These are phyloP conservation scores for Saccharomyces jurei DNA, from an alignment of 805 yeast species.

Conservation along the genomic window DNA sequence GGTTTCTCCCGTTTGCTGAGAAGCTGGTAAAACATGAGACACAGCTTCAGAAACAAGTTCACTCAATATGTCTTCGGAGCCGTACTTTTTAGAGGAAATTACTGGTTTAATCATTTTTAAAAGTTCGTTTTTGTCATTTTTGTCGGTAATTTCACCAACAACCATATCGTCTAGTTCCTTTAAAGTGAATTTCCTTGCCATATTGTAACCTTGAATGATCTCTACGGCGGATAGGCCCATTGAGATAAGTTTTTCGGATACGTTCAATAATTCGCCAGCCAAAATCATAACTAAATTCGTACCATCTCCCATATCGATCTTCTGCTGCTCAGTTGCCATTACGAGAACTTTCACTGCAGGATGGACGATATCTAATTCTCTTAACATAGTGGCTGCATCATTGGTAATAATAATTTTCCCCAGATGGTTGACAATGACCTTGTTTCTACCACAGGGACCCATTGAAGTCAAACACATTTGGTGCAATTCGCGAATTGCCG, in stretches of 20 bases:
- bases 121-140: slow-evolving; percentile 47
- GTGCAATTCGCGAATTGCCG: slow-evolving; percentile 89
- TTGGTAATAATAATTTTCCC: slow-evolving; percentile 85
- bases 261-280: slow-evolving; percentile 85
- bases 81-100: slow-evolving; percentile 88
- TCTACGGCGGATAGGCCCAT: slow-evolving; percentile 88
- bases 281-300: slow-evolving; percentile 85
- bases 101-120: slow-evolving; percentile 76
- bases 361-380: slow-evolving; percentile 88
- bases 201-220: slow-evolving; percentile 82
- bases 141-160: slow-evolving; percentile 43
- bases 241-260: slow-evolving; percentile 76
- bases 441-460: slow-evolving; percentile 97
- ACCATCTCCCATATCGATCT: slow-evolving; percentile 93
- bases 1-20: slow-evolving; percentile 9
- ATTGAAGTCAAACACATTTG: slow-evolving; percentile 87
- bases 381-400: slow-evolving; percentile 96
- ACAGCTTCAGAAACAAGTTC: slow-evolving; percentile 81
- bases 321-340: slow-evolving; percentile 96
- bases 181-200: slow-evolving; percentile 72
- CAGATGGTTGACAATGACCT: slow-evolving; percentile 83
- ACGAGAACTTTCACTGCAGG: slow-evolving; percentile 94
- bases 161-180: slow-evolving; percentile 59
- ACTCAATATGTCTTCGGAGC: slow-evolving; percentile 71
- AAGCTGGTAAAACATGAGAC: slow-evolving; percentile 55